Evolutionary conservation across 306 rosid genomes (phyloP), one percentile per base, ranked within the genome.

Genomic region (Macrotyloma uniflorum): DNA sequence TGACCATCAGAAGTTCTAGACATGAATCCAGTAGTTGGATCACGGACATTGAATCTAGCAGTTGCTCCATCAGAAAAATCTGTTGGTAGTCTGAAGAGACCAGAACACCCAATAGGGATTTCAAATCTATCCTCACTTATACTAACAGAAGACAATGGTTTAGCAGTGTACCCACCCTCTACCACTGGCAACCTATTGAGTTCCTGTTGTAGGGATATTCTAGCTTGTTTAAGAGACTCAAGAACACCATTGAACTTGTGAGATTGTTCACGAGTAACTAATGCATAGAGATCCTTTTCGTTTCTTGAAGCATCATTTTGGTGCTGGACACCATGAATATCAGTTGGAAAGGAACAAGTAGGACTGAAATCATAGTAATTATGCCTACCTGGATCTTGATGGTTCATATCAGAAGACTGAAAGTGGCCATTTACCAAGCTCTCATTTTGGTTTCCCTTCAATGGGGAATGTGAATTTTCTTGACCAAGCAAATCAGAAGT

Each of bases 161-260:
- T 84, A 42, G 45, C 70, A 51, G 59, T 30, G 45, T 80, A 66
- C 4, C 72, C 82, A 40, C 70, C 67, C 40, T 85, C 88, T 26
- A 80, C 84, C 19, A 64, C 79, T 70, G 93, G 91, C 81, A 61
- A 57, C 40, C 74, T 78, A 30, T 70, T 86, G 70, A 95, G 88
- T 77, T 90, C 89, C 79, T 83, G 85, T 66, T 86, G 85, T 4
- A 95, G 82, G 55, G 93, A 87, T 16, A 83, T 54, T 85, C 36
- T 95, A 20, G 98, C 97, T 80, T 91, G 87, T 84, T 88, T 85
- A 53, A 95, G 98, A 23, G 98, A 93, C 55, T 91, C 91, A 70
- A 95, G 91, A 26, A 92, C 89, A 65, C 93, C 86, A 43, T 79
- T 75, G 77, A 92, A 81, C 32, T 66, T 55, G 16, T 35, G 81